Conservation (phyloP, 2,329 filamentous ascomycete genomes). For the Colletotrichum tanaceti region DNA sequence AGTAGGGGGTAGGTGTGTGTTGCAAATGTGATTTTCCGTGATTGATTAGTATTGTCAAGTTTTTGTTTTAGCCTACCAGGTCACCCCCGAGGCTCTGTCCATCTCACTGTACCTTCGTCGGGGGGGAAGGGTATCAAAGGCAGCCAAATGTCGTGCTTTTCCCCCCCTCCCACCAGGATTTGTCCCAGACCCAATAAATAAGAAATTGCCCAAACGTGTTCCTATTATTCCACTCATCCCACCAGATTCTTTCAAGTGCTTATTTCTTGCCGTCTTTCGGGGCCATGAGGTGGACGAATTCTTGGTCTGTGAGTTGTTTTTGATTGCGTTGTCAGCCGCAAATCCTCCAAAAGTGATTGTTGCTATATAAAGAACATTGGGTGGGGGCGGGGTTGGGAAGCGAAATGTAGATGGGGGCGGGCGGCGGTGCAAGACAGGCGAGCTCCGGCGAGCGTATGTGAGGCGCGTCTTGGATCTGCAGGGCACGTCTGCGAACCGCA, state of each 20-base stretch:
- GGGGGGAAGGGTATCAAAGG: constrained; percentile 39
- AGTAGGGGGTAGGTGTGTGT: not conserved
- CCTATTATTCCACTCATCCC: not conserved
- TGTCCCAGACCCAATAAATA: not conserved
- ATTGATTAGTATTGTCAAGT: constrained; percentile 14
- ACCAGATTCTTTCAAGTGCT: no score
- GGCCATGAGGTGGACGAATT: constrained; percentile 42
- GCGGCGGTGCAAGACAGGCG: constrained; percentile 9
- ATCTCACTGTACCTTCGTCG: constrained; percentile 29
- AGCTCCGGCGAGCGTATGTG: not conserved
- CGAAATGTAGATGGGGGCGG: constrained; percentile 19
- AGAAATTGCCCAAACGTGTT: constrained; percentile 4
- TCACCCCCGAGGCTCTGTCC: not conserved
- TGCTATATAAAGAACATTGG: constrained; percentile 23
- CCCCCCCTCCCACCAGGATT: constrained; percentile 9
- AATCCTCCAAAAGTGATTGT: constrained; percentile 20
- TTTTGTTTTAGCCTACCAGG: constrained; percentile 4
- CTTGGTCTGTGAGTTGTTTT: constrained; percentile 35
- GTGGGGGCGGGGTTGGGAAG: constrained; percentile 26
- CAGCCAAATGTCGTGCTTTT: constrained; percentile 33
- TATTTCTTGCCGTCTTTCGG: constrained; percentile 39
- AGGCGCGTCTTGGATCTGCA: not conserved
- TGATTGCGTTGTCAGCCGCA: constrained; percentile 22
- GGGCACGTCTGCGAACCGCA: not conserved
- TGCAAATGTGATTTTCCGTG: constrained; percentile 14